phyloP scores from a whole-genome alignment of 148 eudicot genomes.

The Chenopodium album region DNA sequence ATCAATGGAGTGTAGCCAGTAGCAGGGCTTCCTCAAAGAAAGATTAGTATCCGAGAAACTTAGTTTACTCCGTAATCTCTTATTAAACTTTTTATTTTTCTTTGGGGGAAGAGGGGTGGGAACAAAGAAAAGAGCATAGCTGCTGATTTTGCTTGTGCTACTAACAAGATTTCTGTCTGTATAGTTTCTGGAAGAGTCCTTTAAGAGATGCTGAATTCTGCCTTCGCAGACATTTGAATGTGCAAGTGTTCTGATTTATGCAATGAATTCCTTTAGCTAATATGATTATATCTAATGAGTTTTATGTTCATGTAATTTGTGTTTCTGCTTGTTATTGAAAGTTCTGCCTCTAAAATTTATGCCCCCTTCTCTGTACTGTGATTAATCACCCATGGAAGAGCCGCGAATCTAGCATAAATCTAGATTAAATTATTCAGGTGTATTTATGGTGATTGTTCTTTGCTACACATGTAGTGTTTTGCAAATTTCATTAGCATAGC shows the following conservation, averaged over 20 bases:
- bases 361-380: not conserved
- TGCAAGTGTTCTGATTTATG: not conserved
- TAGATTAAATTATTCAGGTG: not conserved
- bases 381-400: not conserved
- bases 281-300: not conserved
- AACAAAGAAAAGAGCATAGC: conserved; percentile 24
- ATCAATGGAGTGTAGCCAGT: conserved; percentile 72
- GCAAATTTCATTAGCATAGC: not conserved
- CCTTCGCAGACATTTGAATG: conserved; percentile 3
- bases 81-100: not conserved
- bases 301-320: not conserved
- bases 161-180: not conserved
- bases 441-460: not conserved
- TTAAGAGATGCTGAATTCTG: not conserved
- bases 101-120: not conserved
- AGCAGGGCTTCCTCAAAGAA: conserved; percentile 50
- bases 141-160: conserved; percentile 26
- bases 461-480: not conserved
- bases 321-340: not conserved
- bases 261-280: not conserved
- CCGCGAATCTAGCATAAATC: not conserved
- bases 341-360: not conserved
- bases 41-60: conserved; percentile 18
- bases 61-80: not conserved
- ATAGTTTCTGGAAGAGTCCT: not conserved